Evolutionary conservation across 176 grass and related monocot genomes (phyloP).

Genomic region (sorghum (Sorghum bicolor)): DNA sequence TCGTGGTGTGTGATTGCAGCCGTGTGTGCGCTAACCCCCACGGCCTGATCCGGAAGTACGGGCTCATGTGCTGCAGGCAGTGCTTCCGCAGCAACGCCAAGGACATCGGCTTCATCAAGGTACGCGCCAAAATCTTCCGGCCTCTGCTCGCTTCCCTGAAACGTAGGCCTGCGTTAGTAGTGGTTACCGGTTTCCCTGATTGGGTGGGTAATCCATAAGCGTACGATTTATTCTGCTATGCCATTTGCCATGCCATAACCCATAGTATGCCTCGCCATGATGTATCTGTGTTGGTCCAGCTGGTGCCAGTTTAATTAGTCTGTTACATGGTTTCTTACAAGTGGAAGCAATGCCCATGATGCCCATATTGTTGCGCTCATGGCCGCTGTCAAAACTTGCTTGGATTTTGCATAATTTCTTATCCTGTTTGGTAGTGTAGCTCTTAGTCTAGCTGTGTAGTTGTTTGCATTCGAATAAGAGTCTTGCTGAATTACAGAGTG

Average conservation of each 20-base stretch:
- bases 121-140: neutral
- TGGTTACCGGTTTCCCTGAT: too few species aligned
- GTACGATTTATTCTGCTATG: neutral
- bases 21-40: constrained; percentile 84
- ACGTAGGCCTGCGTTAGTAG: neutral
- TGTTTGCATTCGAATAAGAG: neutral
- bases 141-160: neutral
- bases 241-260: neutral
- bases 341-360: neutral
- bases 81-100: constrained; percentile 97
- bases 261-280: neutral
- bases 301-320: neutral
- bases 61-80: constrained; percentile 95
- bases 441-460: neutral
- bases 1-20: constrained; percentile 20
- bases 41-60: constrained; percentile 87
- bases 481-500: neutral
- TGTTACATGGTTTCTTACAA: neutral
- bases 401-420: neutral
- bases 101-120: constrained; percentile 98
- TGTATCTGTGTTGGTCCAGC: neutral
- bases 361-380: neutral
- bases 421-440: neutral
- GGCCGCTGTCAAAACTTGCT: neutral
- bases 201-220: neutral